Evolutionary conservation across 2,329 filamentous ascomycete genomes (phyloP), one percentile per base, ranked within the genome.

Genomic region (Teratosphaeriaceae sp.): DNA sequence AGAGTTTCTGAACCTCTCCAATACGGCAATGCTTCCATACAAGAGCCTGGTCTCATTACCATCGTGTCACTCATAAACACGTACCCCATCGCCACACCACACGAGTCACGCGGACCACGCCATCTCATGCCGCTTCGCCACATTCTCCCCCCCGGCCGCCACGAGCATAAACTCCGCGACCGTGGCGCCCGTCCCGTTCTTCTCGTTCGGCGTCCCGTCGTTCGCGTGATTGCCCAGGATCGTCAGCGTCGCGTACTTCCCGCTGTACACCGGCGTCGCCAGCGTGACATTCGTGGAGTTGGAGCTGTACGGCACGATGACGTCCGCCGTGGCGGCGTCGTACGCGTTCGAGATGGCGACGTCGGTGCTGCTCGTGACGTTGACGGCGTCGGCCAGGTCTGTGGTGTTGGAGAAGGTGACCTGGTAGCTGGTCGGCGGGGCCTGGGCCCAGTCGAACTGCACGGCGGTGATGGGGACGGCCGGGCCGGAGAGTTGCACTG

Each of bases 401-500:
- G 68, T 66, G 7, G 58, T 51, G 54, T 81, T 79, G 49, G 71
- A 72, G 57, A 83, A 74, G 8, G 71, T 66, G 2, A 84, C 68
- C 1, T 64, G 68, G 40, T 72, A 80, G 43, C 69, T 70, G 1
- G 60, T 54, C 0, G 80, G 78, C 0, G 79, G 78, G 2, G 69
- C 63, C 39, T 73, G 65, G 0, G 72, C 78, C 78, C 76, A 84
- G 58, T 81, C 76, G 57, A 82, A 81, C 36, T 65, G 64, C 44
- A 84, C 67, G 1, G 68, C 69, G 0, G 61, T 62, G 36, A 78
- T 63, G 1, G 65, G 70, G 18, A 67, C 57, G 43, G 63, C 65
- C 2, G 65, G 33, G 13, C 50, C 38, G 0, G 61, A 49, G 2
- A 80, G 65, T 19, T 76, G 68, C 33, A 86, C 71, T 1, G 76